Evolutionary conservation across 2,329 filamentous ascomycete species (phyloP).

Genomic region (Simplicillium sp.): DNA sequence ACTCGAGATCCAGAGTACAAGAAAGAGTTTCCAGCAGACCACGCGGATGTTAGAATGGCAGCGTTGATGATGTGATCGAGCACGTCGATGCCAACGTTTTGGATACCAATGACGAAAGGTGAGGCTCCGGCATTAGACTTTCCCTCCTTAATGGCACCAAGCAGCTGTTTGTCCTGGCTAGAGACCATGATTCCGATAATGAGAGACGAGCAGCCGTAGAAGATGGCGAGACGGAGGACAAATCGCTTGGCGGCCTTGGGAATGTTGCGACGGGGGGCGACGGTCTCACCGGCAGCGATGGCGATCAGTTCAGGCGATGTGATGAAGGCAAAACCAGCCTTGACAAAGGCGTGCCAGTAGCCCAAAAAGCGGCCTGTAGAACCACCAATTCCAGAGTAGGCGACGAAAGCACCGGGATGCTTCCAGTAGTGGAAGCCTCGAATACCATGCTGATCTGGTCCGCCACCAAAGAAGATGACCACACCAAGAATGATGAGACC

Average conservation of each 20-base stretch:
- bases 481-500: slow-evolving; percentile 47
- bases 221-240: slow-evolving; percentile 51
- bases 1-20: slow-evolving; percentile 61
- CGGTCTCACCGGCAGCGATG: slow-evolving; percentile 55
- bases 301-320: slow-evolving; percentile 54
- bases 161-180: slow-evolving; percentile 53
- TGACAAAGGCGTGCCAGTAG: slow-evolving; percentile 47
- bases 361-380: slow-evolving; percentile 44
- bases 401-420: slow-evolving; percentile 32
- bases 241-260: slow-evolving; percentile 55
- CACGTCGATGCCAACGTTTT: slow-evolving; percentile 50
- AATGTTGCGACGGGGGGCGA: slow-evolving; percentile 55
- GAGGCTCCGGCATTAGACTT: slow-evolving; percentile 39
- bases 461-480: slow-evolving; percentile 47
- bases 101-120: slow-evolving; percentile 59
- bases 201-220: slow-evolving; percentile 54
- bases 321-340: slow-evolving; percentile 53
- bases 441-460: slow-evolving; percentile 35
- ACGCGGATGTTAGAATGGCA: slow-evolving; percentile 56
- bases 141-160: slow-evolving; percentile 39
- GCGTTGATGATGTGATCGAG: slow-evolving; percentile 61
- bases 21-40: slow-evolving; percentile 52
- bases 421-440: slow-evolving; percentile 33
- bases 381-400: slow-evolving; percentile 32
- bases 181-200: slow-evolving; percentile 54